Evolutionary conservation across 192 early-diverging fungal genomes (phyloP).

Genomic region (Polychytrium aggregatum): DNA sequence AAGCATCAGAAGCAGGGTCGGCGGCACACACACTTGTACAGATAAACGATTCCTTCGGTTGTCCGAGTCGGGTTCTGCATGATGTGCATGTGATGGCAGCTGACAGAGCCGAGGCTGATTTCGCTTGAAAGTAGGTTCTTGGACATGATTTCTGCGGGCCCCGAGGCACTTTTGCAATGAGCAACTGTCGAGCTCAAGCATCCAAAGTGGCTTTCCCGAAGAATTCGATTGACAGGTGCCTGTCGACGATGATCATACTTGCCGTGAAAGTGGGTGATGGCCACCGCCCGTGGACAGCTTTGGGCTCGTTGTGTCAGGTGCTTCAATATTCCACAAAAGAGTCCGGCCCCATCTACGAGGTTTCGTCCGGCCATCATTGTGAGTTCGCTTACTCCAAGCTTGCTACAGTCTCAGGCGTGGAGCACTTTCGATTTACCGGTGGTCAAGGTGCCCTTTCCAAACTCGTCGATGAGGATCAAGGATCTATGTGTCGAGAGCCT

Average conservation of each 20-base stretch:
- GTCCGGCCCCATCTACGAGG: conserved; percentile 57
- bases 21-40: conserved; percentile 49
- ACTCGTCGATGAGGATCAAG: conserved; percentile 68
- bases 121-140: conserved; percentile 16
- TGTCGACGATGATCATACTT: conserved; percentile 7
- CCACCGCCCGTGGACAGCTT: conserved; percentile 55
- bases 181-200: too few species aligned
- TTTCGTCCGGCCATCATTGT: background rate
- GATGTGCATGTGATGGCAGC: conserved; percentile 45
- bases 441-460: conserved; percentile 66
- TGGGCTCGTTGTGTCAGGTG: conserved; percentile 30
- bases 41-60: conserved; percentile 35
- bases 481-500: conserved; percentile 35
- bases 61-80: conserved; percentile 13
- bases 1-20: too few species aligned
- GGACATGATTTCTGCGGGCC: background rate
- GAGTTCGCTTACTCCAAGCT: background rate
- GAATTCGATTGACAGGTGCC: background rate
- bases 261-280: conserved; percentile 86
- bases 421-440: conserved; percentile 28
- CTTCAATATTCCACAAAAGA: conserved; percentile 63
- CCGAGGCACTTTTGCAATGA: background rate
- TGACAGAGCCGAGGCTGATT: conserved; percentile 29
- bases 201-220: too few species aligned
- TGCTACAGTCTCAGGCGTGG: background rate